phyloP scores from a whole-genome alignment of 139 green algal species.

The Ostreobium quekettii region DNA sequence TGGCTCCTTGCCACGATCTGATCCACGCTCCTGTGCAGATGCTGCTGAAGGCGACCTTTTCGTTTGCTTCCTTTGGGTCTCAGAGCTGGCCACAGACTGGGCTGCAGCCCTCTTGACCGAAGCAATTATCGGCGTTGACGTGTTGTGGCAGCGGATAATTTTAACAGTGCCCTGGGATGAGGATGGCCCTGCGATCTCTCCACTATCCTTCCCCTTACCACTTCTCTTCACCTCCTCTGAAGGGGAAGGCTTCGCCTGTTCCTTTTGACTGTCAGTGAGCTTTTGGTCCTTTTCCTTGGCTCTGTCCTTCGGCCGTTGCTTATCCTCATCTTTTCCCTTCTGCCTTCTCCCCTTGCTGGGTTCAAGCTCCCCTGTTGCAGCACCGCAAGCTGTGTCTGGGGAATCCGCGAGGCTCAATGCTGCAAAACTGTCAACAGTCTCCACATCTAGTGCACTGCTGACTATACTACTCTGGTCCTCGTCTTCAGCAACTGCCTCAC shows the following conservation, averaged over 20 bases:
- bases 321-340: background rate
- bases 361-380: no score
- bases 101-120: no score
- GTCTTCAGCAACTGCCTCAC: background rate
- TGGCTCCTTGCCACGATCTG: background rate
- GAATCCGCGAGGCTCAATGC: background rate
- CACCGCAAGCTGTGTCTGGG: no score
- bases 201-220: background rate
- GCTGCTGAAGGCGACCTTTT: background rate
- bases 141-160: constrained; percentile 2
- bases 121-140: background rate
- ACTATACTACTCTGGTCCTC: background rate
- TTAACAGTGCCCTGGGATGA: background rate
- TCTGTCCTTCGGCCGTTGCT: background rate
- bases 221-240: background rate
- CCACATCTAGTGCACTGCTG: background rate
- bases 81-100: no score
- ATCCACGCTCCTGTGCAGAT: background rate
- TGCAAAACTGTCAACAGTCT: background rate
- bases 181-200: background rate
- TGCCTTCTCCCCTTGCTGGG: no score
- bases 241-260: background rate
- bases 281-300: background rate
- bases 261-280: background rate
- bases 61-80: no score